Evolutionary conservation across 805 yeast species (phyloP).

Genomic region (Starmerella floris): DNA sequence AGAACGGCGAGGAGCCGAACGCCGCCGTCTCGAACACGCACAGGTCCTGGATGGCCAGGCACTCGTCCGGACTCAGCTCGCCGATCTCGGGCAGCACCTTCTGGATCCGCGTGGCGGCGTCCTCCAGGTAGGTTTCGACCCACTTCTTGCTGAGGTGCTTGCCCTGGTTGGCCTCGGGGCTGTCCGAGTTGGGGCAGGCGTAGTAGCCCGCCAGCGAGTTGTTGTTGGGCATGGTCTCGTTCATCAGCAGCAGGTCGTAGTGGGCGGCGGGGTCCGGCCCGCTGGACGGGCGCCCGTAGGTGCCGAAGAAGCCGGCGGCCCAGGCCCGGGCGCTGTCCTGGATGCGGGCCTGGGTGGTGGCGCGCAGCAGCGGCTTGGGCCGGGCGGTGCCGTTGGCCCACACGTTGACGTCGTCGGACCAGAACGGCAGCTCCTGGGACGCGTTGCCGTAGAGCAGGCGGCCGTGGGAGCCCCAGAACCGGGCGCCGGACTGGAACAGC

Average conservation of each 20-base stretch:
- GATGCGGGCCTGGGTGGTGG: slow-evolving; percentile 31
- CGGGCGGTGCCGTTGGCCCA: slow-evolving; percentile 26
- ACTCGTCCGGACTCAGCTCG: slow-evolving; percentile 41
- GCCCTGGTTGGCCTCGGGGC: slow-evolving; percentile 22
- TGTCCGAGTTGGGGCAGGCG: slow-evolving; percentile 29
- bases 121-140: slow-evolving; percentile 35
- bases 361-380: slow-evolving; percentile 28
- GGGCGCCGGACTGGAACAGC: slow-evolving; percentile 29
- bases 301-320: slow-evolving; percentile 35
- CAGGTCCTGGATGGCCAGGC: slow-evolving; percentile 39
- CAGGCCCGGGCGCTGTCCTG: slow-evolving; percentile 32
- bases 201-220: slow-evolving; percentile 31
- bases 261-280: slow-evolving; percentile 24
- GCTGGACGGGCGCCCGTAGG: slow-evolving; percentile 26
- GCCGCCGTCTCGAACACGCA: slow-evolving; percentile 70
- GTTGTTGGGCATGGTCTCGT: slow-evolving; percentile 26
- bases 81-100: slow-evolving; percentile 39
- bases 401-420: slow-evolving; percentile 24
- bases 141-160: slow-evolving; percentile 24
- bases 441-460: slow-evolving; percentile 27
- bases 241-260: slow-evolving; percentile 27
- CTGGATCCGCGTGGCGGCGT: slow-evolving; percentile 47
- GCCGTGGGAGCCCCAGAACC: slow-evolving; percentile 33
- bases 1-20: slow-evolving; percentile 51
- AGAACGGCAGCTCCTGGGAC: slow-evolving; percentile 19